Base-by-base conservation (phyloP, 2,329 filamentous ascomycete genomes). In the Hirsutella thompsonii region DNA sequence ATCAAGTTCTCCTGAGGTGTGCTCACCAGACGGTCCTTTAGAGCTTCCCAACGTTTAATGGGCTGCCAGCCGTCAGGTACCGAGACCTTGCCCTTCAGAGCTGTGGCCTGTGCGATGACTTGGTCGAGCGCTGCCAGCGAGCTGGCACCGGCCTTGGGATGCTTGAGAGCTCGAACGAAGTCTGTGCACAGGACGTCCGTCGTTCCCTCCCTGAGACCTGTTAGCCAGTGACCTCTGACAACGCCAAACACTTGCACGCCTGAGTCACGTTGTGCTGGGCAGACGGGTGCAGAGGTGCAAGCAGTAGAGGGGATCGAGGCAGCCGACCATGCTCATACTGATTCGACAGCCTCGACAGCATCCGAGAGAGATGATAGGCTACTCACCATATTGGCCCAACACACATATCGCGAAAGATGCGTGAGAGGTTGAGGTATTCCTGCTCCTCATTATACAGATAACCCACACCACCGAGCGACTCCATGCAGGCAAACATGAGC, bases 131-230 rank as follows among this genome's bases (percentile, higher is more conserved):
- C 68, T n/a, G 61, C 54, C 3, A 69, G 44, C 28, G 56, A 59
- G 9, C 55, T 58, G 10, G 42, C 50, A 4, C 61, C 68, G 1
- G 45, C 54, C 20, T 55, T 55, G 1, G 64, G 55, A 28, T 72
- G 66, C 45, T 70, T 71, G 34, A 74, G 43, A 0, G 67, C 66
- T 18, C 68, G 55, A 13, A 72, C 45, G 14, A 69, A 61, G 44
- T 72, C 71, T 1, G 63, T 66, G 4, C 75, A 74, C 42, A 87
- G 64, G 5, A 87, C 78, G 50, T 84, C 80, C 0, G 80, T 83
- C 0, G 82, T 86, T 1, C 81, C 79, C 56, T 83, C 80, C 78
- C 23, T 26, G 23, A 11, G 6, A 26, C 6, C 23, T 6, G 6
- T 26, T 26, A 26, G 23, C 23, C 23, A 11, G 23, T 6, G 23